phyloP scores from a whole-genome alignment of 1,284 basidiomycete genomes.

The Boletellus deceptivus region DNA sequence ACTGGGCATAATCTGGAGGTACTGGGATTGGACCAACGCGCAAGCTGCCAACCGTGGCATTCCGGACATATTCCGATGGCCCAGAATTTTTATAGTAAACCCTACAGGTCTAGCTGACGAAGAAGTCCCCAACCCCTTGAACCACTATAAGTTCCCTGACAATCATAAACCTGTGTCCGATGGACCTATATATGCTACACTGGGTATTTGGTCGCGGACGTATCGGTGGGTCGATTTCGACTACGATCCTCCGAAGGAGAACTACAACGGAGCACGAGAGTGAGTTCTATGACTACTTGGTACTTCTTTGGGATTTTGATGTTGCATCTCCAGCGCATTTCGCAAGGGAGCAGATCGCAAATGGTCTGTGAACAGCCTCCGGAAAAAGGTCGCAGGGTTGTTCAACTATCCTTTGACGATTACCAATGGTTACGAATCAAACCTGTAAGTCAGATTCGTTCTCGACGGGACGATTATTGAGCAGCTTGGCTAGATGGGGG shows the following conservation, averaged over 20 bases:
- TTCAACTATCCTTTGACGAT: conserved; percentile 7
- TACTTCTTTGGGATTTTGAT: neutral
- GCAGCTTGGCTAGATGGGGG: conserved; percentile 12
- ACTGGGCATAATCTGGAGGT: neutral
- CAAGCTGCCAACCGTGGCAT: conserved; percentile 6
- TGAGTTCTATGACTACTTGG: neutral
- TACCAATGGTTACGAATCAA: conserved; percentile 7
- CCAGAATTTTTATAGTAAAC: neutral
- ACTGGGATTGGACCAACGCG: conserved; percentile 19
- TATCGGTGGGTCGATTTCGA: conserved; percentile 14
- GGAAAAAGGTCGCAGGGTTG: conserved; percentile 11
- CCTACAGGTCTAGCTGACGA: neutral
- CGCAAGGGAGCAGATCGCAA: no score
- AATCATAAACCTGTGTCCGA: conserved; percentile 1
- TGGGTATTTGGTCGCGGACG: conserved; percentile 10
- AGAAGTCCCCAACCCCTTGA: conserved; percentile 14
- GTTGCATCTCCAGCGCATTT: no score
- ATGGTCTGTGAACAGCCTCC: no score
- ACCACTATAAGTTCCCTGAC: conserved; percentile 13
- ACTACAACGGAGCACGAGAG: conserved; percentile 10
- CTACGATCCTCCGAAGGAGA: conserved; percentile 6
- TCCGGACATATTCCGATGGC: conserved; percentile 4
- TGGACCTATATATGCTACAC: no score
- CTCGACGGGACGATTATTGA: neutral
- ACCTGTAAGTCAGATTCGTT: conserved; percentile 10